Conservation (phyloP, 1,139 yeast genomes). For the Debaryomyces psychrophilus region DNA sequence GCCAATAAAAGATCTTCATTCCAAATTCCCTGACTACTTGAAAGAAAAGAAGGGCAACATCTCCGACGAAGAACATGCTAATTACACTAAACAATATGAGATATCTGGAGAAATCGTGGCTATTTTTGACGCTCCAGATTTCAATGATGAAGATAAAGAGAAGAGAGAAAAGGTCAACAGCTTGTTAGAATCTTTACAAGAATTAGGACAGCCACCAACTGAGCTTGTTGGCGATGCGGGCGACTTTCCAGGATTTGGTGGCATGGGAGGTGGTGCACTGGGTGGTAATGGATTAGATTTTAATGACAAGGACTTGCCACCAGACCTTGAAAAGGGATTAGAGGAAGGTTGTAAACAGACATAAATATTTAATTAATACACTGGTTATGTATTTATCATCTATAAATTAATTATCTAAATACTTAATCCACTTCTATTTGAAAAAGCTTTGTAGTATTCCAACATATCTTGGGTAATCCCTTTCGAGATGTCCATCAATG, state of each 20-base stretch:
- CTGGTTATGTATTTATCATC: neutral
- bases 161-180: constrained; percentile 57
- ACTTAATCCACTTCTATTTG: constrained; percentile 44
- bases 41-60: constrained; percentile 49
- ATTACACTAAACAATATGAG: constrained; percentile 58
- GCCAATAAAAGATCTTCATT: constrained; percentile 80
- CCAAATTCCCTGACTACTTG: constrained; percentile 68
- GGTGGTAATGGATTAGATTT: constrained; percentile 41
- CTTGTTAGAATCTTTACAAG: constrained; percentile 72
- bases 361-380: constrained; percentile 7
- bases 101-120: constrained; percentile 56
- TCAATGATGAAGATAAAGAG: constrained; percentile 52
- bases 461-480: constrained; percentile 88
- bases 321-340: constrained; percentile 50
- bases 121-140: constrained; percentile 59
- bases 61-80: constrained; percentile 49
- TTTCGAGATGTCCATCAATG: constrained; percentile 64
- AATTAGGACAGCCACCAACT: constrained; percentile 85
- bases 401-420: constrained; percentile 18
- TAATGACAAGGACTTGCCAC: constrained; percentile 49
- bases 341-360: constrained; percentile 40
- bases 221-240: constrained; percentile 72
- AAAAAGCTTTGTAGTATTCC: constrained; percentile 70
- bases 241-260: constrained; percentile 60
- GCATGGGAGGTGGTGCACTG: constrained; percentile 32